Evolutionary conservation across 164 flowering plant species (phyloP).

Genomic region (Aristolochia californica): DNA sequence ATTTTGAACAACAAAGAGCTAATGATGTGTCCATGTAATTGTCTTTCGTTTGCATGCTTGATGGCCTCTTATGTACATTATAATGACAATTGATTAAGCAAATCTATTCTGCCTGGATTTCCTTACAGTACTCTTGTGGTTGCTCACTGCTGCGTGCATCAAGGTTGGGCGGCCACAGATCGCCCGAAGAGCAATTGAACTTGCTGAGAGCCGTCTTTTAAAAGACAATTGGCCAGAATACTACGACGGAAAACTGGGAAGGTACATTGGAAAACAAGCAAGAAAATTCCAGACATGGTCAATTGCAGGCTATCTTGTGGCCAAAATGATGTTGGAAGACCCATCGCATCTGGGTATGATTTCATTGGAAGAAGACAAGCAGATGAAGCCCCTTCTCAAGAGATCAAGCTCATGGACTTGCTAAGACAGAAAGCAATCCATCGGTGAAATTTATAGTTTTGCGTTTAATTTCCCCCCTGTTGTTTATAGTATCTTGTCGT

Average conservation of each 20-base stretch:
- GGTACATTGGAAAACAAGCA: slow-evolving; percentile 30
- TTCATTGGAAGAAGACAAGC: slow-evolving; percentile 26
- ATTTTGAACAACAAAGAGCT: too few relatives aligned
- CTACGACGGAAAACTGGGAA: slow-evolving; percentile 27
- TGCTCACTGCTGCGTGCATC: slow-evolving; percentile 28
- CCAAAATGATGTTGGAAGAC: slow-evolving; percentile 33
- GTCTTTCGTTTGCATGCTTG: neutral
- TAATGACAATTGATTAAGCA: neutral
- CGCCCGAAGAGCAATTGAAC: slow-evolving; percentile 24
- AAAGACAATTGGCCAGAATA: slow-evolving; percentile 31
- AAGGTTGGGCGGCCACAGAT: slow-evolving; percentile 28
- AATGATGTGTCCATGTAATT: neutral
- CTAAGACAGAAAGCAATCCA: slow-evolving; percentile 4
- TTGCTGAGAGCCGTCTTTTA: slow-evolving; percentile 20
- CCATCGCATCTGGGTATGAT: slow-evolving; percentile 32
- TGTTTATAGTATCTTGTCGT: neutral
- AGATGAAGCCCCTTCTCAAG: slow-evolving; percentile 24
- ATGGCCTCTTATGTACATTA: too few relatives aligned
- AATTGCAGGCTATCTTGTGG: slow-evolving; percentile 27
- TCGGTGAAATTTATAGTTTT: too few relatives aligned
- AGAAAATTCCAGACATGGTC: slow-evolving; percentile 34
- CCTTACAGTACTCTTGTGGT: slow-evolving; percentile 24
- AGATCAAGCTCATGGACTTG: slow-evolving; percentile 27
- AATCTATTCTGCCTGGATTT: neutral
- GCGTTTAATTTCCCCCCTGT: neutral